Conservation (phyloP, 768 basidiomycete genomes). For the Sutorius australiensis region DNA sequence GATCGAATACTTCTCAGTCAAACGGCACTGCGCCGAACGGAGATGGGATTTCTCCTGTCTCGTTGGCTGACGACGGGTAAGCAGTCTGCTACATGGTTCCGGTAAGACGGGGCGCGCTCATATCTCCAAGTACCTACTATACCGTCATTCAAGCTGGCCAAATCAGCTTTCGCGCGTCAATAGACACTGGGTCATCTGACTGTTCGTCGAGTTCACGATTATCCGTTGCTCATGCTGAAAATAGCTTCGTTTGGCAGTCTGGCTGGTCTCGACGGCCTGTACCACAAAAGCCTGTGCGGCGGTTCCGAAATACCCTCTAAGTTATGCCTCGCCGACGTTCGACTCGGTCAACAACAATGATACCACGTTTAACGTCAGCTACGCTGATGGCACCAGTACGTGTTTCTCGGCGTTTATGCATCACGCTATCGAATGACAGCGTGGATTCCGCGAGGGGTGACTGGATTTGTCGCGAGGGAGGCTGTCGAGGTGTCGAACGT, state of each 20-base stretch:
- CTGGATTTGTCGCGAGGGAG: conserved; percentile 71
- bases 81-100: conserved; percentile 32
- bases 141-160: conserved; percentile 55
- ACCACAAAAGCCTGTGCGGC: conserved; percentile 47
- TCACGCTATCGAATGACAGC: background rate
- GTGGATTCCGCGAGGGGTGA: conserved; percentile 43
- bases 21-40: conserved; percentile 25
- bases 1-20: conserved; percentile 13
- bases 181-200: conserved; percentile 66
- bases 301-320: conserved; percentile 68
- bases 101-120: conserved; percentile 3
- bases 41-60: conserved; percentile 42
- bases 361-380: conserved; percentile 56
- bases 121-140: conserved; percentile 58
- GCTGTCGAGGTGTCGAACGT: conserved; percentile 57
- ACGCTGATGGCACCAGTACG: conserved; percentile 69
- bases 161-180: conserved; percentile 61
- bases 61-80: conserved; percentile 46
- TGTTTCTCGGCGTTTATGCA: conserved; percentile 4
- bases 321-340: conserved; percentile 65
- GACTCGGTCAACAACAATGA: conserved; percentile 54
- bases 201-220: conserved; percentile 14
- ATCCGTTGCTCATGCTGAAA: background rate
- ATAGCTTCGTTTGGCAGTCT: conserved; percentile 43
- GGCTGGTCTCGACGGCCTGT: conserved; percentile 67